Evolutionary conservation across 2,329 filamentous ascomycete genomes (phyloP), one percentile per base, ranked within the genome.

Genomic region (Xylariaceae sp.): DNA sequence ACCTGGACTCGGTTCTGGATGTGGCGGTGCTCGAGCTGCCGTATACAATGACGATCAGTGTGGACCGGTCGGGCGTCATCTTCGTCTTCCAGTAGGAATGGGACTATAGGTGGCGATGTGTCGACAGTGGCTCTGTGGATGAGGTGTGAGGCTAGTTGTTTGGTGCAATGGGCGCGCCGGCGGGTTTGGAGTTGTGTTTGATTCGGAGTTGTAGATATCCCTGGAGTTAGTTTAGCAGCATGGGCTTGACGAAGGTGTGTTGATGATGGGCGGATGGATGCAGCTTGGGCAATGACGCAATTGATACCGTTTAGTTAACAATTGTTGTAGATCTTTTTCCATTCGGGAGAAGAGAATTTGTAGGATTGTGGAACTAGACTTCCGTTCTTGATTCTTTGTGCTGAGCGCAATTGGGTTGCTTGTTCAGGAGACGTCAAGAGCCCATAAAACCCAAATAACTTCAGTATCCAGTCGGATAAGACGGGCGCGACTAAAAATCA

Each of bases 31-130:
- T 99, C 62, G 90, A 96, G 74, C 79, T 83, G 60, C 94, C 94
- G 21, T 96, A 95, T 70, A 88, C 87, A 4, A 96, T 97, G 89
- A 87, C 92, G 32, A 79, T 97, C 47, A 95, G 88, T 61, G 92
- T 88, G 50, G 94, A 99, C 75, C 79, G 92, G 63, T 88, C 86
- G 37, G 94, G 94, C 0, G 86, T 92, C 68, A 84, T 97, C 43
- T 95, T 94, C 77, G 85, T 96, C 49, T 95, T 86, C 45, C 67
- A 69, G 57, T 69, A 65, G 56, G 51, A 54, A 47, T 46, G 53
- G 22, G 49, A 53, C 34, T 15, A 32, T 18, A 16, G 51, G 15
- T 26, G 15, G 18, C 22, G 15, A 34, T 34, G 32, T 21, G 37
- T n/a, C n/a, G 5, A 13, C 13, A 32, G 15, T 42, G 32, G 19